Conservation (phyloP, 352 stramenopile genomes). For the Phytophthora boehmeriae region DNA sequence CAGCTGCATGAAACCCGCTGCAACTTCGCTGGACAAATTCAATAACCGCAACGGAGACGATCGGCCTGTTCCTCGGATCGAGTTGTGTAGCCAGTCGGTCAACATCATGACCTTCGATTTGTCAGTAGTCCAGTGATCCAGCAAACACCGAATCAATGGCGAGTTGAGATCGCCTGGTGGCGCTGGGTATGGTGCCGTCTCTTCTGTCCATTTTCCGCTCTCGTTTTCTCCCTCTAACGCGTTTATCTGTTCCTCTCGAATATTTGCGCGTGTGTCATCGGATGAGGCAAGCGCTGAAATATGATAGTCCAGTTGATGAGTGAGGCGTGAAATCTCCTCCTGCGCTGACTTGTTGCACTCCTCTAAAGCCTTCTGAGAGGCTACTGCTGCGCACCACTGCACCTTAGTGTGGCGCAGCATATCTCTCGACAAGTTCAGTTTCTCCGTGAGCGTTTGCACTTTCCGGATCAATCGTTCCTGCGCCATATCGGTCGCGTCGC, state of each 20-base stretch:
- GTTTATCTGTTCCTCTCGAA: slow-evolving; percentile 26
- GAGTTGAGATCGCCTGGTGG: slow-evolving; percentile 71
- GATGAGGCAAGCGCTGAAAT: slow-evolving; percentile 29
- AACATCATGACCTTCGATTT: slow-evolving; percentile 61
- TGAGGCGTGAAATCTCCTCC: slow-evolving; percentile 53
- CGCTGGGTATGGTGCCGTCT: slow-evolving; percentile 56
- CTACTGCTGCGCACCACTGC: slow-evolving; percentile 63
- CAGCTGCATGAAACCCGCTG: slow-evolving; percentile 66
- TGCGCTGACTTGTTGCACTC: slow-evolving; percentile 59
- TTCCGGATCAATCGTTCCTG: slow-evolving; percentile 43
- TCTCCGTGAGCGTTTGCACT: slow-evolving; percentile 50
- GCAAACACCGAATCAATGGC: slow-evolving; percentile 62
- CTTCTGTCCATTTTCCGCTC: slow-evolving; percentile 52
- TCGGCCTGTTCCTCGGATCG: slow-evolving; percentile 54
- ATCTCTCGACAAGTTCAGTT: slow-evolving; percentile 52
- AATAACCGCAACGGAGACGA: slow-evolving; percentile 47
- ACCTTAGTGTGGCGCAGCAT: slow-evolving; percentile 70
- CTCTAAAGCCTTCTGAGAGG: slow-evolving; percentile 68
- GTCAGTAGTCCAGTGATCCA: slow-evolving; percentile 74
- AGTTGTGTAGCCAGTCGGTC: slow-evolving; percentile 69
- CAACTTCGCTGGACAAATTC: slow-evolving; percentile 56
- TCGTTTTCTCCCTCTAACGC: slow-evolving; percentile 32
- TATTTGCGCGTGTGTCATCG: slow-evolving; percentile 17
- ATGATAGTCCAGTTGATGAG: slow-evolving; percentile 53
- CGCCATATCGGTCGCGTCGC: slow-evolving; percentile 28